phyloP scores from a whole-genome alignment of 2,329 filamentous ascomycete species.

The Colletotrichum brevisporum region DNA sequence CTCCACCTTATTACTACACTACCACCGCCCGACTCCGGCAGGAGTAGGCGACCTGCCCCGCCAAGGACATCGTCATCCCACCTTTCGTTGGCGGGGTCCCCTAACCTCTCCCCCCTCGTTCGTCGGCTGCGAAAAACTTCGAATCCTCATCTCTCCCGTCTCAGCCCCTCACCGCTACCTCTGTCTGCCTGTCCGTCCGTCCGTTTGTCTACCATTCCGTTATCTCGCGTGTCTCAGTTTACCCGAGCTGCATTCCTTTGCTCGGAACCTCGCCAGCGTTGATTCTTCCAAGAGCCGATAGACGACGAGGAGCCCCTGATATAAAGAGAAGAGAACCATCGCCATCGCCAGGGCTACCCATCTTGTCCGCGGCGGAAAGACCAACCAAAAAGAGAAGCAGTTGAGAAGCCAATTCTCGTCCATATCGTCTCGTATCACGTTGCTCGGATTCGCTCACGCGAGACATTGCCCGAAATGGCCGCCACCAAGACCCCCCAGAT shows the following conservation, averaged over 20 bases:
- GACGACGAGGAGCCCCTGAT: neutral
- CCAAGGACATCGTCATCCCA: conserved; percentile 38
- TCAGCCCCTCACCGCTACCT: conserved; percentile 6
- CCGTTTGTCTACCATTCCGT: conserved; percentile 10
- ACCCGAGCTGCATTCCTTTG: conserved; percentile 23
- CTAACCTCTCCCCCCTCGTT: conserved; percentile 4
- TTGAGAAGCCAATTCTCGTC: neutral
- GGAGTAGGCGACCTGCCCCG: conserved; percentile 23
- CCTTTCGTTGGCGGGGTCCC: conserved; percentile 30
- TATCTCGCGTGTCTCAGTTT: conserved; percentile 19
- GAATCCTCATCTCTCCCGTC: conserved; percentile 6
- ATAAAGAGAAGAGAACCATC: neutral
- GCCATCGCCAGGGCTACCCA: neutral
- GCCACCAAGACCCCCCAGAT: conserved; percentile 64
- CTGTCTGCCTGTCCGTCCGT: neutral
- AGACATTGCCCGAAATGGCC: conserved; percentile 23
- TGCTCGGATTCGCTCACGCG: conserved; percentile 1
- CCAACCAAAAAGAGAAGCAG: neutral
- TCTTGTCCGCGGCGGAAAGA: too few relatives aligned
- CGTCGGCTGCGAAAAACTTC: conserved; percentile 34
- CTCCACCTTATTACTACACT: conserved; percentile 7
- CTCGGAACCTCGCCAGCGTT: conserved; percentile 12
- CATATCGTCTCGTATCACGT: neutral
- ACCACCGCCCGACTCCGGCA: conserved; percentile 22
- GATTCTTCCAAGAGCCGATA: conserved; percentile 7